Base-by-base conservation (phyloP, 441 rosid species). In the Adansonia madagascariensis region DNA sequence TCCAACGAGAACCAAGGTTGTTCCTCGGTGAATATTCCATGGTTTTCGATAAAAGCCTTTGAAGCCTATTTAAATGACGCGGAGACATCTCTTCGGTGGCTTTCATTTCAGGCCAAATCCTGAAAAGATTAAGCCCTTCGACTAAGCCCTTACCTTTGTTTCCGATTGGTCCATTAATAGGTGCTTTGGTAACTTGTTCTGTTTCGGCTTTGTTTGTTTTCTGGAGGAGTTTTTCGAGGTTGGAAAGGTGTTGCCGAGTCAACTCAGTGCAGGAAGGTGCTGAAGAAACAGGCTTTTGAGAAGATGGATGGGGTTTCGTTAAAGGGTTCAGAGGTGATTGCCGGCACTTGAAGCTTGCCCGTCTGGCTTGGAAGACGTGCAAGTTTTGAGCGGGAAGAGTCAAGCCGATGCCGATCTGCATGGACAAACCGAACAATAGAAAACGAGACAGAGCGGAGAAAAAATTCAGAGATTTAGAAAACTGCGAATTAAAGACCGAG, bases 1-100 rank as follows among this genome's bases (percentile, higher is more conserved):
- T 64, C 95, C 95, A 91, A 69, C 87, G 89, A 24, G 88, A 81
- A 6, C 84, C 90, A 43, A 91, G 88, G 50, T 74, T 77, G 78
- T 86, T 94, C 85, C 95, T 86, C 8, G 99, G 99, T 0, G 99
- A 96, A 86, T 91, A 88, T 71, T 92, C 93, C 4, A 77, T 77
- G 7, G 94, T 86, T 82, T 71, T 90, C 1, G 98, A 95, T 43
- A 95, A 77, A 78, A 95, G 87, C 10, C 97, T 85, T 50, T 89
- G 89, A 17, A 95, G 97, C 49, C 89, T 81, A 75, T 87, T 85
- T 4, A 93, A 71, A 79, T 88, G 84, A 63, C 91, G 85, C 0
- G 99, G 99, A 0, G 99, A 95, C 91, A 95, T 91, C 75, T 95
- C 99, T 53, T 89, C 98, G 0, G 92, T 97, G 2, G 92, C 89